phyloP scores from a whole-genome alignment of 495 filamentous ascomycete genomes.

The Staphylotrichum longicolle region DNA sequence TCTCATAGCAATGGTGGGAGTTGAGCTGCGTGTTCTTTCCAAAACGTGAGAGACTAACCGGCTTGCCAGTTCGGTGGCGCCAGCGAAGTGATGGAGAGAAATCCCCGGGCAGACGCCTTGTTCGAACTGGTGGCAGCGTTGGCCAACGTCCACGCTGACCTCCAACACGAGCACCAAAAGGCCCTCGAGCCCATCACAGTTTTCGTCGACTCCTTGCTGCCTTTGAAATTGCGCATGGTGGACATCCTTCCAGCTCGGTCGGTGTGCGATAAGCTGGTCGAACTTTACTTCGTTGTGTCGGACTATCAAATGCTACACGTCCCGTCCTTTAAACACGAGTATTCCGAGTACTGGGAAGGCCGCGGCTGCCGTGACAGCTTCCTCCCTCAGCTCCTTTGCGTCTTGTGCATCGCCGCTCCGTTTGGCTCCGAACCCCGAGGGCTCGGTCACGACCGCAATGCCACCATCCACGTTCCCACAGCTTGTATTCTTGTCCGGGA shows the following conservation, averaged over 20 bases:
- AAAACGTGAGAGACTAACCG: too few species aligned
- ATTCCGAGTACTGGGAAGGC: slow-evolving; percentile 35
- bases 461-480: slow-evolving; percentile 22
- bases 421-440: slow-evolving; percentile 34
- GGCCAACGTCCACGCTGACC: background rate
- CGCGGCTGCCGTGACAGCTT: slow-evolving; percentile 19
- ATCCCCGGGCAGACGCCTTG: background rate
- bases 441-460: slow-evolving; percentile 29
- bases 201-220: too few species aligned
- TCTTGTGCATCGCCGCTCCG: slow-evolving; percentile 37
- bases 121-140: background rate
- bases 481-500: background rate
- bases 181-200: background rate
- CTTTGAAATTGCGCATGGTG: background rate
- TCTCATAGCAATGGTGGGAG: too few species aligned
- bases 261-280: background rate
- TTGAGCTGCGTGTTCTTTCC: too few species aligned
- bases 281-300: background rate
- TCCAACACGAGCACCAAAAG: background rate
- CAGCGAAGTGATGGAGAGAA: too few species aligned
- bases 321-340: background rate
- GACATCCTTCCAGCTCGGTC: background rate
- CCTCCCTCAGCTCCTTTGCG: slow-evolving; percentile 22
- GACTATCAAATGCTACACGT: background rate
- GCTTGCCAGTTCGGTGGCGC: too few species aligned